A percentile compares a stretch with the other conserved stretches of the same genome.
These are phyloP conservation scores for Syzygium oleosum DNA, from an alignment of 345 rosid species.

Conservation along the genomic window DNA sequence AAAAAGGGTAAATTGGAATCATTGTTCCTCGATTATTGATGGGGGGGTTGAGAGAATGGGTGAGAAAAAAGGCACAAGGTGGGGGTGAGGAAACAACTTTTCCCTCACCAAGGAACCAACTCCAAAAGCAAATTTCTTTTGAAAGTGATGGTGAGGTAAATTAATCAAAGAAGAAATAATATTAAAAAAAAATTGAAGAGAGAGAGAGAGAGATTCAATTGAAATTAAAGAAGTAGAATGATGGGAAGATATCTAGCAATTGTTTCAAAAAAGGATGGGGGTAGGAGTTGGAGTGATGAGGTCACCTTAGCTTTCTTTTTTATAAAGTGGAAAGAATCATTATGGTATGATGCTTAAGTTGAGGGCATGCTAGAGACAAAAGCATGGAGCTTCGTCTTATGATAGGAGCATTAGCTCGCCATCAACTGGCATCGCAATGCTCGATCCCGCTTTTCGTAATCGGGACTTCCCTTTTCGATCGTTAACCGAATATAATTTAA, in stretches of 20 bases:
- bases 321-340: conserved; percentile 29
- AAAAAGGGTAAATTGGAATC: conserved; percentile 6
- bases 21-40: conserved; percentile 31
- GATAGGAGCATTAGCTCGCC: neutral
- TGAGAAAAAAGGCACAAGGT: conserved; percentile 7
- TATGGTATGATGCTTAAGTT: conserved; percentile 27
- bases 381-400: conserved; percentile 1
- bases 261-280: neutral
- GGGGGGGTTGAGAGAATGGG: conserved; percentile 6
- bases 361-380: conserved; percentile 23
- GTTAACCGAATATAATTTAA: neutral
- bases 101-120: conserved; percentile 32
- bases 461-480: neutral
- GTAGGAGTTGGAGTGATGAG: conserved; percentile 12
- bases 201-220: neutral
- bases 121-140: neutral
- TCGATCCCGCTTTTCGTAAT: neutral
- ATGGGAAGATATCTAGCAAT: neutral
- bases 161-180: neutral
- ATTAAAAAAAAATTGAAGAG: neutral
- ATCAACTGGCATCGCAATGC: neutral
- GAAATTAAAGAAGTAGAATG: neutral
- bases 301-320: conserved; percentile 12
- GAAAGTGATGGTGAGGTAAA: neutral
- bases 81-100: conserved; percentile 6